phyloP scores from a whole-genome alignment of 352 stramenopile genomes.

The Pythium brachiatum region DNA sequence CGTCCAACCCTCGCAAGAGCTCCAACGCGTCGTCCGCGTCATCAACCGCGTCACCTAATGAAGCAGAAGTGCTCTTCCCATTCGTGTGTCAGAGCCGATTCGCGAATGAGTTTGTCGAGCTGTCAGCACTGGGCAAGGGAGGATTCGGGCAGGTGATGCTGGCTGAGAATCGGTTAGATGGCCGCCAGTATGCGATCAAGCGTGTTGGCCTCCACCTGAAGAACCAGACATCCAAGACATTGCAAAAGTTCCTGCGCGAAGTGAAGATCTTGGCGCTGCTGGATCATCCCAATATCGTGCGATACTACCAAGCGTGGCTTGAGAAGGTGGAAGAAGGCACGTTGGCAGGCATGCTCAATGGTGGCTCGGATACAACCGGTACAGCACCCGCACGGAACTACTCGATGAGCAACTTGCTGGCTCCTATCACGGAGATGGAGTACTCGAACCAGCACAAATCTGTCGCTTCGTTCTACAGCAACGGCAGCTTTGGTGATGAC shows the following conservation, averaged over 20 bases:
- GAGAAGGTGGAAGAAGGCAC: conserved; percentile 76
- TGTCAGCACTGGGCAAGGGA: conserved; percentile 89
- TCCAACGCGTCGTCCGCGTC: conserved; percentile 57
- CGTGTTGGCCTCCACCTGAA: conserved; percentile 78
- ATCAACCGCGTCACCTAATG: conserved; percentile 30
- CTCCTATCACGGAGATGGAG: conserved; percentile 63
- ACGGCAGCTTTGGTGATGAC: conserved; percentile 44
- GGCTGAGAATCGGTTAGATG: conserved; percentile 92
- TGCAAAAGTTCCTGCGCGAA: conserved; percentile 92
- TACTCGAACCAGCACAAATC: conserved; percentile 52
- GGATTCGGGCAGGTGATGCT: conserved; percentile 94
- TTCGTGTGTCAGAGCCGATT: conserved; percentile 86
- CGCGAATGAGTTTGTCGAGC: conserved; percentile 79
- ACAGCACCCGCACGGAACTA: conserved; percentile 46
- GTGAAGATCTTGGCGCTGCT: conserved; percentile 91
- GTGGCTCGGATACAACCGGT: conserved; percentile 16
- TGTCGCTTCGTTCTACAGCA: conserved; percentile 46
- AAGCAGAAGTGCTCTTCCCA: conserved; percentile 73
- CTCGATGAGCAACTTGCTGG: conserved; percentile 71
- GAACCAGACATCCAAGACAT: conserved; percentile 87
- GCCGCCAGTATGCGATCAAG: conserved; percentile 93
- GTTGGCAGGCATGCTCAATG: neutral
- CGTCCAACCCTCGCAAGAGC: conserved; percentile 29
- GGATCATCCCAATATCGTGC: conserved; percentile 93
- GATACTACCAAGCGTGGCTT: conserved; percentile 91